These are phyloP conservation scores for Alternaria ventricosa DNA, from an alignment of 2,329 filamentous ascomycete genomes.

Conservation along the genomic window DNA sequence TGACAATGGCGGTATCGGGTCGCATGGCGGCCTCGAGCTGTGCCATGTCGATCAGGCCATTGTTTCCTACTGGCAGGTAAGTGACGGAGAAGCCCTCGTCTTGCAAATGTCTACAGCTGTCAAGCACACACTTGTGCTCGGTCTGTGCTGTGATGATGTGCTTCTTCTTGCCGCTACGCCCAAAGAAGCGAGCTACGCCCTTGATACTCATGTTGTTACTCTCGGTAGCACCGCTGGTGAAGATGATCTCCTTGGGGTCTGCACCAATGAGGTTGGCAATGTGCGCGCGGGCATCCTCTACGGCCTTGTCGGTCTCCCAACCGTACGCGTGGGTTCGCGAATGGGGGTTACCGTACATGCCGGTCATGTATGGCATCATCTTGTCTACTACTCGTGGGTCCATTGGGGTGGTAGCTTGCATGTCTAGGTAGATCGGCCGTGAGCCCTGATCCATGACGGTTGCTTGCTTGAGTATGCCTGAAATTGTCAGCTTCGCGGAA, in stretches of 20 bases:
- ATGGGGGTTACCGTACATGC: slow-evolving; percentile 95
- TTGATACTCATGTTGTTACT: slow-evolving; percentile 99
- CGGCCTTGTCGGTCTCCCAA: slow-evolving; percentile 95
- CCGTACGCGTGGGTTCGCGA: slow-evolving; percentile 97
- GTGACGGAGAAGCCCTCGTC: slow-evolving; percentile 96
- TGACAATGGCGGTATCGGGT: slow-evolving; percentile 89
- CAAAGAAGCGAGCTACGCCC: slow-evolving; percentile 95
- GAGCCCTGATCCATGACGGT: slow-evolving; percentile 92
- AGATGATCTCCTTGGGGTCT: slow-evolving; percentile 97
- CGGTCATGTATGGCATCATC: slow-evolving; percentile 94
- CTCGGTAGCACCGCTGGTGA: slow-evolving; percentile 96
- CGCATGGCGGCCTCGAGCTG: slow-evolving; percentile 87
- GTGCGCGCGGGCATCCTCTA: slow-evolving; percentile 84
- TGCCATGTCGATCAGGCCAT: slow-evolving; percentile 83
- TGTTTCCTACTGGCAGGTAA: slow-evolving; percentile 89
- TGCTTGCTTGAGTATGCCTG: slow-evolving; percentile 86
- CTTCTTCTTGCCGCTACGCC: slow-evolving; percentile 92
- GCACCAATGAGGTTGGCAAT: slow-evolving; percentile 89
- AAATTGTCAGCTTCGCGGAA: slow-evolving; percentile 19
- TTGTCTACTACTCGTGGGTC: slow-evolving; percentile 94
- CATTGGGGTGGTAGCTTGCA: slow-evolving; percentile 95
- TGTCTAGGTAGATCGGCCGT: slow-evolving; percentile 95
- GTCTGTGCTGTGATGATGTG: slow-evolving; percentile 98
- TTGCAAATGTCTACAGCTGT: slow-evolving; percentile 95
- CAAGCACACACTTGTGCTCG: slow-evolving; percentile 98